phyloP scores from a whole-genome alignment of 495 filamentous ascomycete genomes.

The Entonaema liquescens region DNA sequence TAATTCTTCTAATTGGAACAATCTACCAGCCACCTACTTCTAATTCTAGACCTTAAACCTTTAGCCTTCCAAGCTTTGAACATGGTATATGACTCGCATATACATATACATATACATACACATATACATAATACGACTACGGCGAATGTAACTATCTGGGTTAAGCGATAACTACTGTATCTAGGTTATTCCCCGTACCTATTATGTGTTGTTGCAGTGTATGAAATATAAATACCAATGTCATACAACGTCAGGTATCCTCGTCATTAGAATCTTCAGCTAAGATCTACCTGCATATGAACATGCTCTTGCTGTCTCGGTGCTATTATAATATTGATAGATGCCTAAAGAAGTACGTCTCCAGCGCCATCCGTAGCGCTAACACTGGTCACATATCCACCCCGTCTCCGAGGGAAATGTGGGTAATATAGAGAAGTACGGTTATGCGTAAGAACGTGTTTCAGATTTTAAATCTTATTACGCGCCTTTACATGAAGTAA shows the following conservation, averaged over 20 bases:
- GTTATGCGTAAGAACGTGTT: constrained; percentile 32
- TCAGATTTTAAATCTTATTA: constrained; percentile 40
- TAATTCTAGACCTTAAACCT: background rate
- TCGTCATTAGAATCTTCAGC: background rate
- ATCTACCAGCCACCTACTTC: background rate
- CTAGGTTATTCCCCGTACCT: too few relatives aligned
- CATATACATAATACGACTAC: background rate
- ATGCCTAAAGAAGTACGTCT: background rate
- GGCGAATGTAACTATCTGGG: background rate
- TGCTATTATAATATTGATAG: background rate
- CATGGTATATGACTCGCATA: background rate
- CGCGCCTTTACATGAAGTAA: constrained; percentile 25
- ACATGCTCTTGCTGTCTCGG: background rate
- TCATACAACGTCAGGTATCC: background rate
- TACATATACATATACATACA: too few relatives aligned
- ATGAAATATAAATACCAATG: background rate
- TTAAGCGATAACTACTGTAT: background rate
- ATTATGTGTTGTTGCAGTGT: background rate
- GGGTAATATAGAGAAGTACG: background rate
- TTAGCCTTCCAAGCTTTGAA: background rate
- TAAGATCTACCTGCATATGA: background rate
- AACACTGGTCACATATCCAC: background rate
- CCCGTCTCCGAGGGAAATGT: background rate
- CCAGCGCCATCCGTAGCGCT: background rate
- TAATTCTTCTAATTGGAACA: too few relatives aligned